Percentiles rank a stretch among this genome's conserved stretches.
Conservation (phyloP, 2,329 filamentous ascomycete genomes). For the Trichoderma sp. region DNA sequence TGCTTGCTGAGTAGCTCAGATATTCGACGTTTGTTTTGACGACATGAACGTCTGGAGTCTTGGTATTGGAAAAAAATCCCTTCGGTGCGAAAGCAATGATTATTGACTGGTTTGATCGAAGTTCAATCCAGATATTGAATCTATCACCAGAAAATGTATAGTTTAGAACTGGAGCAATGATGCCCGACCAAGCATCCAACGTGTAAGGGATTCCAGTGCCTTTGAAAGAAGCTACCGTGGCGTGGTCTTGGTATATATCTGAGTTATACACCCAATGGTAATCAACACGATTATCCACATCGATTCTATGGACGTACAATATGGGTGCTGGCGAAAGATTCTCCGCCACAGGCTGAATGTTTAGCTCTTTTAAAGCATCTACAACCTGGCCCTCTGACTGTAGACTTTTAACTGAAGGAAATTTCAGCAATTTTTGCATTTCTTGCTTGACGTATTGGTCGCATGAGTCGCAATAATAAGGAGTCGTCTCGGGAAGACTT, state of each 20-base stretch:
- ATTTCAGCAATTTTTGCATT: not conserved
- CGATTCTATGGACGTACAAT: constrained; percentile 13
- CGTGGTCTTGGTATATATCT: constrained; percentile 11
- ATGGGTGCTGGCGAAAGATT: constrained; percentile 1
- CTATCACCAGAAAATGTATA: constrained; percentile 10
- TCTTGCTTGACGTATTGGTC: constrained; percentile 6
- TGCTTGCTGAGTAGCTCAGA: constrained; percentile 9
- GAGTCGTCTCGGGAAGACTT: not conserved
- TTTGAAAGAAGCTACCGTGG: not conserved
- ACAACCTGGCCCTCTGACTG: not conserved
- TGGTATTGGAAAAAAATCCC: not conserved
- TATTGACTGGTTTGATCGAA: constrained; percentile 7
- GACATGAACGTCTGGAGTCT: not conserved
- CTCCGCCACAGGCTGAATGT: not conserved
- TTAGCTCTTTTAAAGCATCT: not conserved
- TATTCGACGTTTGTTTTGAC: not conserved
- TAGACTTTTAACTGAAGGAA: not conserved
- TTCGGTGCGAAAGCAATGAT: constrained; percentile 9
- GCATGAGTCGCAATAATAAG: constrained; percentile 16
- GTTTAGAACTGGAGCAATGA: not conserved
- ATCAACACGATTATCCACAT: not conserved
- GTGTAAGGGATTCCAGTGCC: constrained; percentile 1
- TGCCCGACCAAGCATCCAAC: constrained; percentile 5
- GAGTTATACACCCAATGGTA: constrained; percentile 20
- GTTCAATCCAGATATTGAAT: constrained; percentile 15